A percentile compares a stretch with the other conserved stretches of the same genome.
phyloP scores from a whole-genome alignment of 2,329 filamentous ascomycete species.

The Fusarium nanum region DNA sequence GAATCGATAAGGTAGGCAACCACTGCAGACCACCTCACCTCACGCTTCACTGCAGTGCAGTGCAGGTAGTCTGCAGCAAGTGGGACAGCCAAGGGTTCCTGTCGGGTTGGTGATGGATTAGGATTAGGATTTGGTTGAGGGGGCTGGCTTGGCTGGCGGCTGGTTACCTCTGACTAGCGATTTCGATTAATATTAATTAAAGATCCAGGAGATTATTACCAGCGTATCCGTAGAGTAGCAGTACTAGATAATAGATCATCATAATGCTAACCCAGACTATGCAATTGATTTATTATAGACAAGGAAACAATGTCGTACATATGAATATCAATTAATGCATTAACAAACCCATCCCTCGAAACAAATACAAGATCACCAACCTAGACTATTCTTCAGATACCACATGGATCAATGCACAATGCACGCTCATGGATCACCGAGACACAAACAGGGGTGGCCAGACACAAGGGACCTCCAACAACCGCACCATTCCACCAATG shows the following conservation, averaged over 20 bases:
- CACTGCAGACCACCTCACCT: constrained; percentile 8
- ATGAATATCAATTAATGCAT: constrained; percentile 1
- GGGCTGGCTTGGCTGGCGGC: constrained; percentile 3
- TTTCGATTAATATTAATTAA: constrained; percentile 23
- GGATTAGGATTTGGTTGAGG: neutral
- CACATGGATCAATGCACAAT: constrained; percentile 17
- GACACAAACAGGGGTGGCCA: constrained; percentile 1
- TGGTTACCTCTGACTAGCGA: constrained; percentile 1
- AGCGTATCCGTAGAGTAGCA: neutral
- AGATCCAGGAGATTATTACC: constrained; percentile 6
- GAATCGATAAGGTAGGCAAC: constrained; percentile 18
- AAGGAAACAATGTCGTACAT: constrained; percentile 5
- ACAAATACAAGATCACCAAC: neutral
- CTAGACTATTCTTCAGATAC: constrained; percentile 15
- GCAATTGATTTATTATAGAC: neutral
- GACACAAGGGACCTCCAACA: constrained; percentile 37
- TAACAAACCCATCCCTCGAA: neutral
- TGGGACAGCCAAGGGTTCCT: constrained; percentile 15
- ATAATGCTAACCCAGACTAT: neutral
- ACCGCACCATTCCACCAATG: constrained; percentile 39
- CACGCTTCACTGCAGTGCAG: constrained; percentile 3
- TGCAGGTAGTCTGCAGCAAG: neutral
- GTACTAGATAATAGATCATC: neutral
- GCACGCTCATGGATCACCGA: neutral
- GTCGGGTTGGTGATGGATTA: neutral